These are phyloP conservation scores for Fraxinus excelsior DNA, from an alignment of 257 asterid genomes.

Conservation along the genomic window DNA sequence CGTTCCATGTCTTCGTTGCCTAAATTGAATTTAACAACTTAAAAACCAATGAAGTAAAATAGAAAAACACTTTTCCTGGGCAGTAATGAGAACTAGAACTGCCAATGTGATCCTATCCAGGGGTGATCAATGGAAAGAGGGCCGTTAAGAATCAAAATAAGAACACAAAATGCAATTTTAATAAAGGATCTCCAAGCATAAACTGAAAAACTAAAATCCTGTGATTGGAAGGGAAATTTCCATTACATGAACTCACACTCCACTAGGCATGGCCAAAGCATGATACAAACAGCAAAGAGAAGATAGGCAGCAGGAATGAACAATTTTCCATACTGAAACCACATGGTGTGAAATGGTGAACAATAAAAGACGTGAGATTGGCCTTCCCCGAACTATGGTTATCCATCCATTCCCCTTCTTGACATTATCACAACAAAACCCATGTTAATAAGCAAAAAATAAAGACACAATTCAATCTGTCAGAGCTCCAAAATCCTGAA, in stretches of 20 bases:
- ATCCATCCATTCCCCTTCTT: constrained; percentile 16
- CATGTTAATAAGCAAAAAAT: background rate
- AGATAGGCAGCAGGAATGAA: background rate
- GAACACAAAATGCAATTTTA: background rate
- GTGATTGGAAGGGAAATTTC: background rate
- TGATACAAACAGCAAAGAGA: background rate
- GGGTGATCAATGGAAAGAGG: background rate
- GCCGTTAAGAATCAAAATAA: background rate
- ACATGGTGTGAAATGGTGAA: background rate
- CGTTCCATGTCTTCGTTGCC: constrained; percentile 97
- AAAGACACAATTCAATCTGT: background rate
- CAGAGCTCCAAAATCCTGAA: background rate
- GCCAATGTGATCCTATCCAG: background rate
- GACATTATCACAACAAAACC: background rate
- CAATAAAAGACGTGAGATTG: constrained; percentile 7
- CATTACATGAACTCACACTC: background rate
- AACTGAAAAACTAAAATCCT: background rate
- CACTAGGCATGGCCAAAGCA: background rate
- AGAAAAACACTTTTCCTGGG: background rate
- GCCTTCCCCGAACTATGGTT: constrained; percentile 6
- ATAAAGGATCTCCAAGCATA: background rate
- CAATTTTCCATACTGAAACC: background rate
- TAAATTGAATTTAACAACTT: constrained; percentile 34
- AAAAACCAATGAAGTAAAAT: constrained; percentile 21
- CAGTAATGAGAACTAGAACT: constrained; percentile 8